Evolutionary conservation across 768 basidiomycete species (phyloP).

Genomic region (Dioszegia aurantiaca): DNA sequence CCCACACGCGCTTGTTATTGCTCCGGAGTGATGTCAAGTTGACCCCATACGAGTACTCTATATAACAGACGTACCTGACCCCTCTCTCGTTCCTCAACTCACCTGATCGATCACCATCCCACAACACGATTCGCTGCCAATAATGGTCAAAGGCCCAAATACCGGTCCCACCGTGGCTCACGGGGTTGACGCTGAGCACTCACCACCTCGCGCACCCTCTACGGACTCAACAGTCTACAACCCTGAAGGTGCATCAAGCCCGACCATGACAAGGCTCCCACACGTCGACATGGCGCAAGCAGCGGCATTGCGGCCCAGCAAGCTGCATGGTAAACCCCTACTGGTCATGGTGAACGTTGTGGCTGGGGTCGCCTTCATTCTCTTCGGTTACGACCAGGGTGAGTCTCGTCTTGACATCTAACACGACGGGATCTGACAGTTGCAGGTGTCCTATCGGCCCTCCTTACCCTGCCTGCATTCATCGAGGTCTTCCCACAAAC

Average conservation of each 20-base stretch:
- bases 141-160: not conserved
- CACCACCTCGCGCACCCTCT: not conserved
- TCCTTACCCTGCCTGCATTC: conserved; percentile 63
- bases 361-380: conserved; percentile 16
- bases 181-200: not conserved
- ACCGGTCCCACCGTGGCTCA: not conserved
- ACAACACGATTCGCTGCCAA: too few relatives aligned
- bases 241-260: not conserved
- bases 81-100: too few relatives aligned
- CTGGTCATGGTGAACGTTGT: conserved; percentile 21
- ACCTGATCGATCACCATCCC: too few relatives aligned
- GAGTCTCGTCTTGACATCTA: not conserved
- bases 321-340: conserved; percentile 19
- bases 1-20: too few relatives aligned
- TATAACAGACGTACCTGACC: too few relatives aligned
- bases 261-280: not conserved
- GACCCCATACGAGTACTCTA: too few relatives aligned
- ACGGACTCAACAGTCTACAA: conserved; percentile 1
- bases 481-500: conserved; percentile 63
- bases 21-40: too few relatives aligned
- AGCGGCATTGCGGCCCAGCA: conserved; percentile 13
- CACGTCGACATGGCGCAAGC: conserved; percentile 12
- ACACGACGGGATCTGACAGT: not conserved
- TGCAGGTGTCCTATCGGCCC: conserved; percentile 61
- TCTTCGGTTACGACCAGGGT: conserved; percentile 72